Base-by-base conservation (phyloP, 768 basidiomycete genomes). In the Tulasnella sp. region DNA sequence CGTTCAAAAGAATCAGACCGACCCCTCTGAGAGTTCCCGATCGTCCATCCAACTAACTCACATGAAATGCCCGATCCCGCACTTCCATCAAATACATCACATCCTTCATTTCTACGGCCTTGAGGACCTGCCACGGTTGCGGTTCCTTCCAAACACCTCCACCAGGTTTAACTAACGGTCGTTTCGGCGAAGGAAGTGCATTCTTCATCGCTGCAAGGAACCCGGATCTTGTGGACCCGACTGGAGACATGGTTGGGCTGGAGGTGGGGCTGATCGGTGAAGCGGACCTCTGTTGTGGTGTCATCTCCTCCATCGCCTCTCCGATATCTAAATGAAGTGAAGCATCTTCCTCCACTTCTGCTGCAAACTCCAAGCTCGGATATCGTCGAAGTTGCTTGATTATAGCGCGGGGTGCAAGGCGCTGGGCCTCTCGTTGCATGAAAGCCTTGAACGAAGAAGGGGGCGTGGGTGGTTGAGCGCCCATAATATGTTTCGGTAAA, bases 31-130 rank as follows among this genome's bases (percentile, higher is more conserved):
- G 17, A 13, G 19, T 4, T n/a, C n/a, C n/a, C n/a, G 32, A 53
- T 32, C 32, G 38, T 41, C 24, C 42, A 53, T 24, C 30, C 3
- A n/a, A 51, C 13, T 21, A 38, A 78, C 83, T 56, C 60, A 92
- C 89, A 69, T 84, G 80, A 64, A 91, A 90, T 9, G 85, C 83
- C 60, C 78, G 77, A 68, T 92, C 88, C 61, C 89, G 76, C 47
- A 90, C 75, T 72, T 91, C 61, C 65, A 64, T 64, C 62, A 94
- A 75, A 68, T 81, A 86, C 69, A 81, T 78, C 32, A 95, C 74
- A 71, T 97, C 87, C 67, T 86, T 86, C 38, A 77, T 76, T 65
- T 98, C 94, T 21, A 97, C 79, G 1, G 94, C 94, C 52, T 85
- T 76, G 67, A 93, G 80, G 0, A 96, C 74, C 73, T 93, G 77